Evolutionary conservation across 192 early-diverging fungal species (phyloP).

Genomic region (Entomortierella beljakovae): DNA sequence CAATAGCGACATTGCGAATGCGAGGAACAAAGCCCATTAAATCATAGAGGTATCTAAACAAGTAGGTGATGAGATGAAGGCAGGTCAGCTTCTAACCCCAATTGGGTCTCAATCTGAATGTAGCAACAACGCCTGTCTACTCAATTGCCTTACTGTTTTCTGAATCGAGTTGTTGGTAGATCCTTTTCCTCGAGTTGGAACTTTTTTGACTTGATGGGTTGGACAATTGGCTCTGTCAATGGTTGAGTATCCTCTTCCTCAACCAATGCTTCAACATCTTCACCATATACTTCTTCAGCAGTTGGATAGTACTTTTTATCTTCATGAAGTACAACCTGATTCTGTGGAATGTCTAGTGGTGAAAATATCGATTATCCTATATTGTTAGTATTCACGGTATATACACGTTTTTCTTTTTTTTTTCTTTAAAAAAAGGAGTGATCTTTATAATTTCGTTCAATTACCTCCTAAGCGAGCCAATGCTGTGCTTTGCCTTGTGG

Average conservation of each 20-base stretch:
- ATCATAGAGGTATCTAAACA: constrained; percentile 79
- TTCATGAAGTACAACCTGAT: constrained; percentile 94
- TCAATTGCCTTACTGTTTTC: constrained; percentile 78
- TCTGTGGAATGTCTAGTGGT: constrained; percentile 67
- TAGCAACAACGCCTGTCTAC: no score
- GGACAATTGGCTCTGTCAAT: constrained; percentile 93
- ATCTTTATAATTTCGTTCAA: background rate
- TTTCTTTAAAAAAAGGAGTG: no score
- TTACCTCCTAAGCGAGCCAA: constrained; percentile 79
- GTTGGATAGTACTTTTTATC: constrained; percentile 99
- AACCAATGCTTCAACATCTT: constrained; percentile 93
- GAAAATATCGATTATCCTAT: background rate
- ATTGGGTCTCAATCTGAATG: no score
- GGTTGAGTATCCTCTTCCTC: constrained; percentile 96
- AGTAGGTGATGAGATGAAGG: background rate
- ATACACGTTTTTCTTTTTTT: no score
- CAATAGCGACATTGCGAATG: constrained; percentile 89
- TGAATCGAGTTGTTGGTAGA: constrained; percentile 85
- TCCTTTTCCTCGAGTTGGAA: constrained; percentile 88
- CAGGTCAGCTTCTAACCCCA: no score
- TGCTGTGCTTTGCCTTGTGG: constrained; percentile 53
- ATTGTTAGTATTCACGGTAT: no score
- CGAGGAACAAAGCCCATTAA: constrained; percentile 83
- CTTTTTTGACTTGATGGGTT: constrained; percentile 88
- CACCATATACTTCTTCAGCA: constrained; percentile 97